Evolutionary conservation across 768 basidiomycete species (phyloP).

Genomic region (Tulasnella sp.): DNA sequence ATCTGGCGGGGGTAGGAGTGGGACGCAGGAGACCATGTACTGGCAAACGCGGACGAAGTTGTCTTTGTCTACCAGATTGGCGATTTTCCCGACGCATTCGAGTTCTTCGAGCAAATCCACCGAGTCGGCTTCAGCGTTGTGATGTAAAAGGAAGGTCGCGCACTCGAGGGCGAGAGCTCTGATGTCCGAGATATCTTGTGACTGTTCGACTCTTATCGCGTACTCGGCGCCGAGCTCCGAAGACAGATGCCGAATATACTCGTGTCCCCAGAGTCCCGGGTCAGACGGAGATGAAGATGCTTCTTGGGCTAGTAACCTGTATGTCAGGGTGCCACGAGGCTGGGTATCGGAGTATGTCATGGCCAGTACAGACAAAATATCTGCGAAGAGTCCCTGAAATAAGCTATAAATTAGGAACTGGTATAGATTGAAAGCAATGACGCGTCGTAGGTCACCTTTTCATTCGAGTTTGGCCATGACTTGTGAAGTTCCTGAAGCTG

Average conservation of each 20-base stretch:
- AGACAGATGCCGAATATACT: constrained; percentile 94
- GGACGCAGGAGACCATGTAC: constrained; percentile 94
- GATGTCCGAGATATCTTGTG: constrained; percentile 50
- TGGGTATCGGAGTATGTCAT: constrained; percentile 99
- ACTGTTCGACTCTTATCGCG: constrained; percentile 51
- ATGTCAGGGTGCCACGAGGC: constrained; percentile 88
- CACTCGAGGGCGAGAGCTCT: constrained; percentile 70
- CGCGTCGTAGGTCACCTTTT: constrained; percentile 45
- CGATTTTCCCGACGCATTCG: constrained; percentile 75
- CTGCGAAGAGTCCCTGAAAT: constrained; percentile 78
- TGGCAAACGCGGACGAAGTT: constrained; percentile 83
- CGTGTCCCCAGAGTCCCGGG: constrained; percentile 97
- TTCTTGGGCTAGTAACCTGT: constrained; percentile 74
- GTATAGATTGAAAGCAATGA: neutral
- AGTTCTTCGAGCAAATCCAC: constrained; percentile 91
- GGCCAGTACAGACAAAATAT: constrained; percentile 93
- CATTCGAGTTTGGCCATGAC: constrained; percentile 64
- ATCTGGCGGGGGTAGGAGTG: constrained; percentile 84
- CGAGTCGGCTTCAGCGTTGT: constrained; percentile 97
- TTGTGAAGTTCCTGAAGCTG: constrained; percentile 76
- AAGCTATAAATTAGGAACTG: neutral
- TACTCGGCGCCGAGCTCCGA: constrained; percentile 95
- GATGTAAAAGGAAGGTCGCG: constrained; percentile 77
- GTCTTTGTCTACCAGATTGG: constrained; percentile 71
- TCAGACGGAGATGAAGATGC: constrained; percentile 60